These are phyloP conservation scores for Sequoiadendron giganteum DNA, from an alignment of 75 land plant genomes.

Conservation along the genomic window DNA sequence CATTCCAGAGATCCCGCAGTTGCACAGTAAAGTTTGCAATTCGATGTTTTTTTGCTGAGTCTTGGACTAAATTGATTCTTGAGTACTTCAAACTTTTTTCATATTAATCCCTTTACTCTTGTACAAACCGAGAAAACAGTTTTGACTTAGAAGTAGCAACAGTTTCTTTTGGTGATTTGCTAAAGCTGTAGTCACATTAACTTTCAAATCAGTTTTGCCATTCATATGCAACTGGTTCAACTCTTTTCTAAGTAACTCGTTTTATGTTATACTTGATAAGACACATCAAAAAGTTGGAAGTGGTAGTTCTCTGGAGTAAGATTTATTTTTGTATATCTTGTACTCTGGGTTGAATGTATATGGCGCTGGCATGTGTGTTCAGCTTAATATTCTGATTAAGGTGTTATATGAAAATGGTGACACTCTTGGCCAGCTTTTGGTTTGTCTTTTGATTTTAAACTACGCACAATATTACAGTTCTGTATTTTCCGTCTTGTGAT, in stretches of 20 bases:
- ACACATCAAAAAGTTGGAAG: background rate
- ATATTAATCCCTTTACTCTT: background rate
- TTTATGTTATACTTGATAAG: no score
- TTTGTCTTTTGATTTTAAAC: background rate
- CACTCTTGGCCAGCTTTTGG: background rate
- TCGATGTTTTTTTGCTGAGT: conserved; percentile 67
- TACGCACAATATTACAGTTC: no score
- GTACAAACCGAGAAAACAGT: background rate
- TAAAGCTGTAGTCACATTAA: background rate
- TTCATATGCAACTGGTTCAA: background rate
- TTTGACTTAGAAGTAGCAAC: background rate
- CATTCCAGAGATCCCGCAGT: conserved; percentile 45
- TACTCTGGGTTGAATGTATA: background rate
- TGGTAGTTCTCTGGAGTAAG: no score
- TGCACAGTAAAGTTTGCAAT: conserved; percentile 38
- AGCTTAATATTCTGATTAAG: background rate
- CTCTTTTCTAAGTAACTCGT: background rate
- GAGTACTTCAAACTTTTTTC: background rate
- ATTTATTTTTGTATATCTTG: background rate
- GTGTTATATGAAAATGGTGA: background rate
- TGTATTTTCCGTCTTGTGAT: no score
- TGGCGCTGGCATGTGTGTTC: no score
- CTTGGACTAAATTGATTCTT: background rate
- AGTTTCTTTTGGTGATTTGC: background rate
- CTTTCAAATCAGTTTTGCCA: background rate